Evolutionary conservation across 2,329 filamentous ascomycete genomes (phyloP), one percentile per base, ranked within the genome.

Genomic region (Colletotrichum nymphaeae): DNA sequence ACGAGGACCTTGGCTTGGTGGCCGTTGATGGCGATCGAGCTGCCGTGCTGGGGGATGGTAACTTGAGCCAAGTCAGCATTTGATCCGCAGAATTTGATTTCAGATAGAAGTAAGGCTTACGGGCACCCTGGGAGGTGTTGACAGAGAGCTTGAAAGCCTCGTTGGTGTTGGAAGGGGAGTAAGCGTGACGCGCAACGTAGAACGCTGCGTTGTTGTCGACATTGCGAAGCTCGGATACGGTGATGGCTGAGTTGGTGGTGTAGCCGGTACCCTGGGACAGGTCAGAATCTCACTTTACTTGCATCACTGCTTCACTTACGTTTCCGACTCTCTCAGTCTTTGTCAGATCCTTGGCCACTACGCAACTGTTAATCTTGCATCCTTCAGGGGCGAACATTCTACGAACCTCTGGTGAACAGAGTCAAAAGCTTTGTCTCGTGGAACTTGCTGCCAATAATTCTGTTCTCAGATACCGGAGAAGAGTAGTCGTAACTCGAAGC

Each of bases 401-500:
- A 65, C 59, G 7, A 52, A 72, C 72, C 74, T 57, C 89, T 85
- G 0, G 89, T 90, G 77, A 92, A 92, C 72, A 91, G 78, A 1
- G 88, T 88, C 32, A 92, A 80, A 26, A 91, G 84, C 78, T 92
- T 92, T 0, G 89, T 91, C 79, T 92, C 90, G 70, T 89, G 89
- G 77, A 88, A 92, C 77, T 92, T 92, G 76, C 85, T 86, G 56
- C 87, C 86, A 24, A 92, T 88, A 11, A 83, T 82, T 14, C 90
- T 85, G 76, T 88, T 88, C 77, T 91, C 89, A 1, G 87, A 88
- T 19, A 92, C 89, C 0, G 90, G 90, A 4, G 89, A 88, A 5
- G 88, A 90, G 78, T 92, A 92, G 78, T 92, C 91, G 75, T 92
- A 92, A 37, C 88, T 91, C 3, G 88, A 89, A 1, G 86, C 89